Evolutionary conservation across 331 rosid species (phyloP).

Genomic region (Malus hybrid): DNA sequence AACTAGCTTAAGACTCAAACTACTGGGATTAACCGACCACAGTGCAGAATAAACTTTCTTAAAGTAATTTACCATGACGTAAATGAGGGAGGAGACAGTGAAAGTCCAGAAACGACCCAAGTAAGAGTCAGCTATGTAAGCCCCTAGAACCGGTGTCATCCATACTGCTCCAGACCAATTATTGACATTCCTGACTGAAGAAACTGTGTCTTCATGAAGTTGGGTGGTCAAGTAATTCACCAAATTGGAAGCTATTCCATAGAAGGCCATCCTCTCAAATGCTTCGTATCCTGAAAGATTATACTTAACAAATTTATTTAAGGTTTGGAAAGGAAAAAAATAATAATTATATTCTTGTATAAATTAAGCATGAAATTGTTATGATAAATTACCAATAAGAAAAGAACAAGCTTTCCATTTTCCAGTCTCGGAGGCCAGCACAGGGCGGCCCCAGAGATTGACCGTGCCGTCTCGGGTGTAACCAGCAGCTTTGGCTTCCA

Average conservation of each 20-base stretch:
- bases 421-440: constrained; percentile 62
- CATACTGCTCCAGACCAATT: constrained; percentile 93
- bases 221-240: constrained; percentile 79
- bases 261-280: constrained; percentile 98
- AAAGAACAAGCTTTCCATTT: constrained; percentile 96
- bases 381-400: constrained; percentile 54
- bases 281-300: constrained; percentile 71
- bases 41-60: too few species aligned
- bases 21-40: too few species aligned
- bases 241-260: constrained; percentile 82
- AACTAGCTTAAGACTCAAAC: too few species aligned
- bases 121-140: constrained; percentile 77
- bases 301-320: neutral
- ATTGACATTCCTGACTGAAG: constrained; percentile 90
- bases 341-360: neutral
- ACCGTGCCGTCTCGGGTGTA: constrained; percentile 68
- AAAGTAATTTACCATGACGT: constrained; percentile 55
- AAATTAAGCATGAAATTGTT: neutral
- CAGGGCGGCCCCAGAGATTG: constrained; percentile 65
- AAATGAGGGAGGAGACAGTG: constrained; percentile 71
- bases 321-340: neutral
- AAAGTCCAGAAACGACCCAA: constrained; percentile 97
- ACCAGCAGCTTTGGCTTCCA: constrained; percentile 49
- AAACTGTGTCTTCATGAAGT: constrained; percentile 82
- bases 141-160: constrained; percentile 92